Base-by-base conservation (phyloP, 371 early-diverging fungal species). In the Rhizopus sp. region DNA sequence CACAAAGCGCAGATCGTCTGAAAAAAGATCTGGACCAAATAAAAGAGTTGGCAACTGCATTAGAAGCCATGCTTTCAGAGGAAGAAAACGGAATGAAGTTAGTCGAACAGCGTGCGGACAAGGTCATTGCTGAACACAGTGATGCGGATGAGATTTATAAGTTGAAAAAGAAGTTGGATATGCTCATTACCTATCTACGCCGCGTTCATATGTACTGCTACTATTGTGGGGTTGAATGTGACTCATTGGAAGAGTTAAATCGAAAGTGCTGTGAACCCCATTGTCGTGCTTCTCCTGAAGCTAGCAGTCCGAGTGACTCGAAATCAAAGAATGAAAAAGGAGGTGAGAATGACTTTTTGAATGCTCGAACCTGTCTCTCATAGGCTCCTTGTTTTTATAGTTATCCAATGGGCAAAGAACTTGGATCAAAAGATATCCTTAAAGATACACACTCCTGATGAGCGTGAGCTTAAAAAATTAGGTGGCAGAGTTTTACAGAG, bases 121-220 rank as follows among this genome's bases (percentile, higher is more conserved):
- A 73, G 35, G 62, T 69, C 3, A 55, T 73, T 15, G 60, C 52
- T 0, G 54, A 62, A 17, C 64, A 62, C 4, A 16, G 44, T 15
- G 69, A 64, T 30, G 62, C 48, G 61, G 59, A 48, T 46, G 56
- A 40, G 52, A 56, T 50, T 50, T 66, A 38, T 47, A 64, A 63
- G 62, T 49, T 73, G 38, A 90, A 89, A 62, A 78, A 85, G 23
- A 72, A 77, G 29, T 73, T 97, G 55, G 98, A 97, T 69, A 64
- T 96, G 60, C 74, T 84, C 53, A 82, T 96, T 44, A 83, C 83
- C 57, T 97, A 96, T 60, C 76, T 95, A 37, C 86, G 95, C 50
- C 83, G 85, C n/a, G 95, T 95, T 6, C 95, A 95, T 73, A 82
- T 88, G 69, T 96, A 90, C 61, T 96, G 96, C 79, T 96, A 95